Conservation (phyloP, 2,329 filamentous ascomycete species). For the Pseudogymnoascus sp. region DNA sequence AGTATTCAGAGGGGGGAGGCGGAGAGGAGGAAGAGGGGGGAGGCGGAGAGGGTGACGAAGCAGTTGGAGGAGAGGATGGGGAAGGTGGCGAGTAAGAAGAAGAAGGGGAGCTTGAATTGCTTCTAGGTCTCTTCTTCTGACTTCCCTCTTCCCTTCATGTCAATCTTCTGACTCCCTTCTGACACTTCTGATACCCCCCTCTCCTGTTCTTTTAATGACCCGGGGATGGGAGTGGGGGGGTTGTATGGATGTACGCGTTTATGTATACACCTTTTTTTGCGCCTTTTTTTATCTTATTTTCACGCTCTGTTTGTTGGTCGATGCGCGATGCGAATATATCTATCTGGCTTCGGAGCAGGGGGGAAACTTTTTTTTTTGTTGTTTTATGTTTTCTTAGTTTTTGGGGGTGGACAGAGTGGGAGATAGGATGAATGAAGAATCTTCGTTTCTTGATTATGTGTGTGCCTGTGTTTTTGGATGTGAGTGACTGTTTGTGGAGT, state of each 20-base stretch:
- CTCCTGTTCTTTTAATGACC: constrained; percentile 40
- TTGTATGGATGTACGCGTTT: constrained; percentile 5
- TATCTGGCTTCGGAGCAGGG: constrained; percentile 8
- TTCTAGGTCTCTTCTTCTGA: constrained; percentile 38
- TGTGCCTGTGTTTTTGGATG: background rate
- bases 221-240: background rate
- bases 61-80: constrained; percentile 95
- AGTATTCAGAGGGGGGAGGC: constrained; percentile 89
- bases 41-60: constrained; percentile 79
- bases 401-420: background rate
- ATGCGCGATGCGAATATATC: constrained; percentile 7
- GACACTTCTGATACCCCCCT: background rate
- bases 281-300: background rate
- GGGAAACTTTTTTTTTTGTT: background rate
- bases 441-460: background rate
- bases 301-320: constrained; percentile 12
- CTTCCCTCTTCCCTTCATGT: too few species aligned
- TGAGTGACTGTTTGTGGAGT: background rate
- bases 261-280: constrained; percentile 1
- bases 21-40: constrained; percentile 83
- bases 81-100: constrained; percentile 77
- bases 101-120: constrained; percentile 93
- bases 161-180: background rate
- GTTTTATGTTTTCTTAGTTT: background rate
- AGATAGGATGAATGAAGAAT: background rate